A percentile compares a stretch with the other conserved stretches of the same genome.
phyloP scores from a whole-genome alignment of 257 asterid species.

The Solanum medicagineum region DNA sequence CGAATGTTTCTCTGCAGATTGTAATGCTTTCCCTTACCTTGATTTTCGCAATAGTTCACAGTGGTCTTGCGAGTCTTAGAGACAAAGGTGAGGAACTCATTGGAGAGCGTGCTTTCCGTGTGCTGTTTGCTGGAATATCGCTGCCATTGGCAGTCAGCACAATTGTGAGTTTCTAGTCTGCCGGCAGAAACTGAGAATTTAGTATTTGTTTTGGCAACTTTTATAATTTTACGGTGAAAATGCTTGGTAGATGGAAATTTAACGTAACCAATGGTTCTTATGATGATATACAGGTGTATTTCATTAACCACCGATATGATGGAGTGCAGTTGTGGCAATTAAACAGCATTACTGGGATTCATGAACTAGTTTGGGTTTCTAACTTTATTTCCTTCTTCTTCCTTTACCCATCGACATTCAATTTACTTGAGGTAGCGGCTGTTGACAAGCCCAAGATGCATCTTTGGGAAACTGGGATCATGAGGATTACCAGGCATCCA shows the following conservation, averaged over 20 bases:
- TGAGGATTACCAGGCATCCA: slow-evolving; percentile 96
- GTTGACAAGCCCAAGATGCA: slow-evolving; percentile 97
- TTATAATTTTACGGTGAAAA: neutral
- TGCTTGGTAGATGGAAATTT: neutral
- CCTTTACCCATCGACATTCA: slow-evolving; percentile 93
- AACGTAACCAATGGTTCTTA: neutral
- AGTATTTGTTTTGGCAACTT: neutral
- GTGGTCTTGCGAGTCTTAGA: slow-evolving; percentile 96
- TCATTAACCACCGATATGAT: slow-evolving; percentile 92
- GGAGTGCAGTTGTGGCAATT: slow-evolving; percentile 96
- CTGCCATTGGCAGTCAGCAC: slow-evolving; percentile 93
- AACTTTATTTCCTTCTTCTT: slow-evolving; percentile 73
- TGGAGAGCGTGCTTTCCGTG: slow-evolving; percentile 96
- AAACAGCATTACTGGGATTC: slow-evolving; percentile 67
- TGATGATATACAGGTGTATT: slow-evolving; percentile 55
- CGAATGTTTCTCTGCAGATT: slow-evolving; percentile 38
- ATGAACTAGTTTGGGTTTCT: slow-evolving; percentile 60
- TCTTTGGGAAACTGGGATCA: slow-evolving; percentile 99
- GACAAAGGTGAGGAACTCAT: slow-evolving; percentile 92
- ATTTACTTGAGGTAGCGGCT: slow-evolving; percentile 91
- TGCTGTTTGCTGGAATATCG: slow-evolving; percentile 82
- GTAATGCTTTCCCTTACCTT: slow-evolving; percentile 59
- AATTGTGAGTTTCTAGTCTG: slow-evolving; percentile 50
- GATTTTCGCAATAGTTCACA: slow-evolving; percentile 78
- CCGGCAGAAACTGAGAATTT: neutral